A percentile compares a stretch with the other conserved stretches of the same genome.
phyloP scores from a whole-genome alignment of 164 flowering plant species.

The Magnolia changhungtana region DNA sequence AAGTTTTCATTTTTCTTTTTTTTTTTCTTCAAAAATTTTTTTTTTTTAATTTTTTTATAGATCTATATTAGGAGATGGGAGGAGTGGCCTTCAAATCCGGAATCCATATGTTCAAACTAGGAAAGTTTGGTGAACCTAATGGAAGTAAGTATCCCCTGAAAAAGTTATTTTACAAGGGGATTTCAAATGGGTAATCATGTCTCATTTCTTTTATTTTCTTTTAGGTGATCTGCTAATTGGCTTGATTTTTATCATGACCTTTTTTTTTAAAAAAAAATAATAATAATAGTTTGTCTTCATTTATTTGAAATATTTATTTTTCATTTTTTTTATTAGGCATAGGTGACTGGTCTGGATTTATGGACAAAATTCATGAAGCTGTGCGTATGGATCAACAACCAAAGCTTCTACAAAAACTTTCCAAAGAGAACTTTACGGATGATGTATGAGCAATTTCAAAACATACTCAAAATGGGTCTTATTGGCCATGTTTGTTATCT shows the following conservation, averaged over 20 bases:
- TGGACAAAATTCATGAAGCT: constrained; percentile 99
- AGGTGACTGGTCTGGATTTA: constrained; percentile 99
- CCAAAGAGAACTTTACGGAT: constrained; percentile 88
- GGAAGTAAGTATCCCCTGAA: background rate
- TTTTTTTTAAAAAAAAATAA: too few relatives aligned
- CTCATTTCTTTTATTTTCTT: constrained; percentile 21
- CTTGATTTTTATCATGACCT: background rate
- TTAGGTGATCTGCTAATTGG: constrained; percentile 42
- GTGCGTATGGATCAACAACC: constrained; percentile 99
- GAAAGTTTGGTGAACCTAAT: background rate
- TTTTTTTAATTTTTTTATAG: too few relatives aligned
- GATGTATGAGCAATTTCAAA: constrained; percentile 96
- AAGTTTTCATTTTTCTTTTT: background rate
- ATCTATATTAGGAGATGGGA: too few relatives aligned
- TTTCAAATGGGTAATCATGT: too few relatives aligned
- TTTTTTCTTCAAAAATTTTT: too few relatives aligned
- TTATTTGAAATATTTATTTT: constrained; percentile 2
- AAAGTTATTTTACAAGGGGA: background rate
- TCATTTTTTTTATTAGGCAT: constrained; percentile 48
- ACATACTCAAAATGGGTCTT: constrained; percentile 96
- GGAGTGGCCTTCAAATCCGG: too few relatives aligned
- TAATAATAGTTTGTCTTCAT: background rate
- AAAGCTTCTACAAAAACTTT: constrained; percentile 89
- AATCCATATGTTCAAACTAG: background rate
- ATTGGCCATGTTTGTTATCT: constrained; percentile 70